Conservation (phyloP, 2,329 filamentous ascomycete species). For the Ophiostoma ips region DNA sequence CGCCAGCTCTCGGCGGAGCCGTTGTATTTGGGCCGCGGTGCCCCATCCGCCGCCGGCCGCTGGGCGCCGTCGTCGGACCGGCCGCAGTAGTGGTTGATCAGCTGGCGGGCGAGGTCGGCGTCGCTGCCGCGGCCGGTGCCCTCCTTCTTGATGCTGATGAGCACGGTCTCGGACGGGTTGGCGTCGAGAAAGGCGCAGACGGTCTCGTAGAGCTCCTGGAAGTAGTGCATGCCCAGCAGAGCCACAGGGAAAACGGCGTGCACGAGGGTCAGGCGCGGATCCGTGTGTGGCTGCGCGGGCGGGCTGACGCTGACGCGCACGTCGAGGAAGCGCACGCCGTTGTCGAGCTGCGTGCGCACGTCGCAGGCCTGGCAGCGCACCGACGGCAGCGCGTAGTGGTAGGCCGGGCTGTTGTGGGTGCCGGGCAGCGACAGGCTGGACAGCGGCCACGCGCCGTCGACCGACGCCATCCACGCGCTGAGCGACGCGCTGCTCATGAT, state of each 20-base stretch:
- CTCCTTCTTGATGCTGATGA: slow-evolving; percentile 84
- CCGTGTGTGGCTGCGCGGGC: slow-evolving; percentile 26
- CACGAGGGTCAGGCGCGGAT: slow-evolving; percentile 59
- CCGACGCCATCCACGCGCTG: slow-evolving; percentile 64
- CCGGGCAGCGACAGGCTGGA: slow-evolving; percentile 81
- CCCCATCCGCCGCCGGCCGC: background rate
- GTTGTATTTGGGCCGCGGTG: background rate
- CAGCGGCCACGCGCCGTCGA: slow-evolving; percentile 58
- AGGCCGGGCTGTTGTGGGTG: slow-evolving; percentile 88
- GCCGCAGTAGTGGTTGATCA: slow-evolving; percentile 54
- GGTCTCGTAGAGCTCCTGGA: slow-evolving; percentile 56
- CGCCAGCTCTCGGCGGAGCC: slow-evolving; percentile 18
- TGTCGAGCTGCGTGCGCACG: slow-evolving; percentile 63
- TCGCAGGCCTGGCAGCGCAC: slow-evolving; percentile 83
- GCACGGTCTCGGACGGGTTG: slow-evolving; percentile 68
- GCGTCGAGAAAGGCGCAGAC: slow-evolving; percentile 62
- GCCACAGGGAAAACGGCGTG: slow-evolving; percentile 84
- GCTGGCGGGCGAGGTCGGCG: slow-evolving; percentile 58
- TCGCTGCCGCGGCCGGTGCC: slow-evolving; percentile 71
- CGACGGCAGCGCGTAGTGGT: slow-evolving; percentile 71
- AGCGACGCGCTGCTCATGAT: slow-evolving; percentile 61
- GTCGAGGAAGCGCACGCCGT: slow-evolving; percentile 91
- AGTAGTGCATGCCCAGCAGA: slow-evolving; percentile 68
- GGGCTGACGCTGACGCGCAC: slow-evolving; percentile 52
- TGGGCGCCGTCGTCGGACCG: slow-evolving; percentile 22